Percentiles rank a stretch among this genome's conserved stretches.
Conservation (phyloP, 495 filamentous ascomycete species). For the Astrothelium subdiscretum region DNA sequence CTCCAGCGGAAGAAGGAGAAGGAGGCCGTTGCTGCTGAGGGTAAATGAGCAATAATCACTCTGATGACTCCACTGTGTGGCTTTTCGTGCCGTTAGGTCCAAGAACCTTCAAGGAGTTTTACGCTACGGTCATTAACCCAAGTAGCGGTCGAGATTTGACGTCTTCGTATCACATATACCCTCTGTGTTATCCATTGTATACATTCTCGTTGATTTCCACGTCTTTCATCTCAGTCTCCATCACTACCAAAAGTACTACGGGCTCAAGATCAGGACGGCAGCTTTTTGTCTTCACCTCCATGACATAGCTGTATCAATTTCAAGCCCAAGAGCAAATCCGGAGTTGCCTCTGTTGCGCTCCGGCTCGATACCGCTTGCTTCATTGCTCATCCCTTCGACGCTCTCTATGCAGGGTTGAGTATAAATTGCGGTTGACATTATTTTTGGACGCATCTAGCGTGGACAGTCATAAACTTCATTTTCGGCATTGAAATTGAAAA, state of each 20-base stretch:
- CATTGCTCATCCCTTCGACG: neutral
- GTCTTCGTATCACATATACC: neutral
- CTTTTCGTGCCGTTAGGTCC: neutral
- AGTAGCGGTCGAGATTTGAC: neutral
- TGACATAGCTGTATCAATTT: slow-evolving; percentile 18
- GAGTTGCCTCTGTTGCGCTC: neutral
- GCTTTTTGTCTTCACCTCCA: slow-evolving; percentile 9
- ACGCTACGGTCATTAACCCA: neutral
- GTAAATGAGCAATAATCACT: neutral
- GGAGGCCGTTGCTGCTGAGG: slow-evolving; percentile 31
- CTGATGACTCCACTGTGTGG: neutral
- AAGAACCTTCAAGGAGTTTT: neutral
- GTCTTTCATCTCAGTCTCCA: neutral
- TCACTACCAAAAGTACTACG: neutral
- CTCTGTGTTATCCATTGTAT: neutral
- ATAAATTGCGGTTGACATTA: neutral
- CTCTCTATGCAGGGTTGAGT: neutral
- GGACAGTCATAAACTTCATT: no score
- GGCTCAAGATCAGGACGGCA: slow-evolving; percentile 18
- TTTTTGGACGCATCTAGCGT: no score
- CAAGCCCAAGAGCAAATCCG: slow-evolving; percentile 11
- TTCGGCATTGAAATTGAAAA: no score
- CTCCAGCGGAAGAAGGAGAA: slow-evolving; percentile 71
- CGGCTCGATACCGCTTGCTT: neutral
- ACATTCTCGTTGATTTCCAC: neutral